These are phyloP conservation scores for Lizonia empirigonia DNA, from an alignment of 2,329 filamentous ascomycete genomes.

Conservation along the genomic window DNA sequence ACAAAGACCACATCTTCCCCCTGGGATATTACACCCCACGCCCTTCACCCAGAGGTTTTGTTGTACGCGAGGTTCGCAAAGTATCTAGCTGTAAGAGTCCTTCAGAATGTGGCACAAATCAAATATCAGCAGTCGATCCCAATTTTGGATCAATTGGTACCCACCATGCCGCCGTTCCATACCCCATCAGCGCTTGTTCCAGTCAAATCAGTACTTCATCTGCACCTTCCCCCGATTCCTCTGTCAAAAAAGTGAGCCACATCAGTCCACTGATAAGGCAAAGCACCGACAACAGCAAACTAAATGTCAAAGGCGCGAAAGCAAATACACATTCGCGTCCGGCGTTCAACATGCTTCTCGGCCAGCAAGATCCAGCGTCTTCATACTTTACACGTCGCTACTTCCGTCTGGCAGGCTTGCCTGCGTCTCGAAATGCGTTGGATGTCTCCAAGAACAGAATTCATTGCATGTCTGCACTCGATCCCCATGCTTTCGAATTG, in stretches of 20 bases:
- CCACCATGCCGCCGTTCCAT: too few relatives aligned
- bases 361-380: background rate
- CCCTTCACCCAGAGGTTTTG: background rate
- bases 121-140: background rate
- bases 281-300: too few relatives aligned
- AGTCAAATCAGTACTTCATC: background rate
- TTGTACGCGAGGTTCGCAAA: background rate
- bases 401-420: background rate
- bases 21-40: background rate
- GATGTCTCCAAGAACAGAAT: background rate
- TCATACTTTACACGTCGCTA: conserved; percentile 1
- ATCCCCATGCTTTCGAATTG: background rate
- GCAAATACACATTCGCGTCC: background rate
- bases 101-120: background rate
- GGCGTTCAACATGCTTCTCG: background rate
- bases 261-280: background rate
- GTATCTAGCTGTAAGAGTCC: background rate
- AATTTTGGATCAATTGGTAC: background rate
- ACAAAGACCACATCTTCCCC: background rate
- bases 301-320: background rate
- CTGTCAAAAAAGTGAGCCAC: background rate
- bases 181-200: too few relatives aligned
- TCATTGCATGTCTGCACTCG: background rate
- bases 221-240: background rate
- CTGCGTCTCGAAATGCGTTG: background rate